Conservation (phyloP, 495 filamentous ascomycete genomes). For the Penicillium angulare region DNA sequence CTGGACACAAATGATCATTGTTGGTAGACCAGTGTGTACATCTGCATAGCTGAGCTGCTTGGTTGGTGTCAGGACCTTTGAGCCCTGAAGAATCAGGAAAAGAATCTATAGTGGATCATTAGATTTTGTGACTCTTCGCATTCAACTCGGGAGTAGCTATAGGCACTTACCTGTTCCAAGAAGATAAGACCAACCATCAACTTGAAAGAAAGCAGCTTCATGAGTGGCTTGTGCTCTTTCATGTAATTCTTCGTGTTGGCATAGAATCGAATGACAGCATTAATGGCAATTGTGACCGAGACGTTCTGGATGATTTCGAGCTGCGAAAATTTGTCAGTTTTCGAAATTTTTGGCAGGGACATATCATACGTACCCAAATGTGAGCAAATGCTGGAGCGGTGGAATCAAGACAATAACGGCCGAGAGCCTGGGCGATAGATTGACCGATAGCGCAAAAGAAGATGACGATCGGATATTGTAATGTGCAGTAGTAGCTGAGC, state of each 20-base stretch:
- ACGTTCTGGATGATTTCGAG: conserved; percentile 20
- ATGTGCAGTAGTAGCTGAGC: conserved; percentile 20
- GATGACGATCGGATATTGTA: conserved; percentile 31
- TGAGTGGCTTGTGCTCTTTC: conserved; percentile 17
- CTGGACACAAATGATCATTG: conserved; percentile 33
- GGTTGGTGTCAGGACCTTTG: conserved; percentile 18
- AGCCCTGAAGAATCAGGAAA: conserved; percentile 29
- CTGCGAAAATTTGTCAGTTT: conserved; percentile 9
- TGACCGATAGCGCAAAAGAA: conserved; percentile 26
- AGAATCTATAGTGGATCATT: conserved; percentile 13
- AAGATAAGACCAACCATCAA: conserved; percentile 31
- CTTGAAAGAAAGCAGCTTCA: conserved; percentile 35
- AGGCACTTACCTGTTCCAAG: conserved; percentile 19
- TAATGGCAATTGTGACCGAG: conserved; percentile 25
- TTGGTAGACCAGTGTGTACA: conserved; percentile 30
- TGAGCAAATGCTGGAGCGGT: conserved; percentile 30
- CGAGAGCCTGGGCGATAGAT: conserved; percentile 28
- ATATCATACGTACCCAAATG: conserved; percentile 27
- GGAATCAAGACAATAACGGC: conserved; percentile 29
- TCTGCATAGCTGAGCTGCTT: conserved; percentile 30
- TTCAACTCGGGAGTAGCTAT: too few relatives aligned
- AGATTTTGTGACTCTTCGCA: too few relatives aligned
- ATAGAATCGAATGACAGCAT: conserved; percentile 27
- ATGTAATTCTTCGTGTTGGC: conserved; percentile 18
- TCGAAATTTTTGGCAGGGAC: neutral